phyloP scores from a whole-genome alignment of 2,329 filamentous ascomycete genomes.

The Chaetothyriales sp. region DNA sequence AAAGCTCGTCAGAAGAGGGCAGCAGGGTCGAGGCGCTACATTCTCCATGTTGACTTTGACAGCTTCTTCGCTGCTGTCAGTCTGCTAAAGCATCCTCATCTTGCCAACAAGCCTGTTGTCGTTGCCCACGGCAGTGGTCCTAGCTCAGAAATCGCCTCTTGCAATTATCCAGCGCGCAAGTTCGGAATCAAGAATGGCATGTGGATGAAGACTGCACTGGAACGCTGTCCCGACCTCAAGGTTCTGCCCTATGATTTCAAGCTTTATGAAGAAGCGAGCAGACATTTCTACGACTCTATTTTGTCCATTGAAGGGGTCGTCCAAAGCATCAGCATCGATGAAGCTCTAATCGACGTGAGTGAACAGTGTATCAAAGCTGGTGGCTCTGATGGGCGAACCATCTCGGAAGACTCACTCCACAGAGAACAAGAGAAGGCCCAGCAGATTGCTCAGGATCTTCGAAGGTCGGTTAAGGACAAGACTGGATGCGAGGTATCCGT shows the following conservation, averaged over 20 bases:
- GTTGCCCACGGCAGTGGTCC: conserved; percentile 77
- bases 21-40: conserved; percentile 58
- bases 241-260: conserved; percentile 93
- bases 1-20: conserved; percentile 40
- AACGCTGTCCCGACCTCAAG: conserved; percentile 72
- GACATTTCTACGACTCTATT: conserved; percentile 74
- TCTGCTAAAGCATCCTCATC: conserved; percentile 61
- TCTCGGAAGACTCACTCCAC: conserved; percentile 56
- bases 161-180: conserved; percentile 79
- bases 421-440: conserved; percentile 69
- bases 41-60: conserved; percentile 95
- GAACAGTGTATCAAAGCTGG: conserved; percentile 51
- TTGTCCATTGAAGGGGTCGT: conserved; percentile 67
- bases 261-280: conserved; percentile 83
- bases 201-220: conserved; percentile 92
- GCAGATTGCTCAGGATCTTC: conserved; percentile 52
- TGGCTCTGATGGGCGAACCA: conserved; percentile 50
- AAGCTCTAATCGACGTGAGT: conserved; percentile 78
- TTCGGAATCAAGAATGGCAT: conserved; percentile 93
- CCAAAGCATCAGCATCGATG: conserved; percentile 94
- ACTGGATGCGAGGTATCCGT: conserved; percentile 84
- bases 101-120: conserved; percentile 64
- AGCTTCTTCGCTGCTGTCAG: conserved; percentile 97
- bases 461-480: conserved; percentile 54
- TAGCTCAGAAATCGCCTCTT: conserved; percentile 91